These are phyloP conservation scores for Umbellularia californica DNA, from an alignment of 164 flowering plant genomes.

Conservation along the genomic window DNA sequence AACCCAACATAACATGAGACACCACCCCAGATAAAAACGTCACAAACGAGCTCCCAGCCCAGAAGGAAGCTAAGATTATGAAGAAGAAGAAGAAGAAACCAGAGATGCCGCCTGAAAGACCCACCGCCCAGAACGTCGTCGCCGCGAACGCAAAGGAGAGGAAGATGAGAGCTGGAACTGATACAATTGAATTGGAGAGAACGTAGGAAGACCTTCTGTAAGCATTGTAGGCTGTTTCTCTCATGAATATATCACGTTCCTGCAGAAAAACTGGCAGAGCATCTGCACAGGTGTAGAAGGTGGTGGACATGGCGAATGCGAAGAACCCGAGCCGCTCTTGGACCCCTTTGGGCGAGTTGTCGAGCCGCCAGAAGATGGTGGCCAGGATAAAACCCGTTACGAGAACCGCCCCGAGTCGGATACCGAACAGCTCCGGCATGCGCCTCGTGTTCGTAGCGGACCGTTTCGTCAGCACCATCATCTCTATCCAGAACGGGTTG, in stretches of 20 bases:
- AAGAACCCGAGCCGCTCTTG: conserved; percentile 86
- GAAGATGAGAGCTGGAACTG: conserved; percentile 58
- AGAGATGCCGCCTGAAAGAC: conserved; percentile 64
- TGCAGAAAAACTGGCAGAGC: conserved; percentile 88
- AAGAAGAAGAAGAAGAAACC: conserved; percentile 75
- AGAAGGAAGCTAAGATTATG: conserved; percentile 63
- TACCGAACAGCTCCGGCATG: conserved; percentile 72
- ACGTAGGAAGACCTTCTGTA: conserved; percentile 90
- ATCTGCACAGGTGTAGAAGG: conserved; percentile 93
- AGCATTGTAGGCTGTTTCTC: conserved; percentile 93
- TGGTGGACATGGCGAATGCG: conserved; percentile 98
- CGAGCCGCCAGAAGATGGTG: conserved; percentile 77
- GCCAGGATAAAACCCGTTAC: conserved; percentile 85
- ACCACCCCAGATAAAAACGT: conserved; percentile 86
- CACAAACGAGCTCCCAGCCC: conserved; percentile 94
- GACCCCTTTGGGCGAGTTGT: conserved; percentile 73
- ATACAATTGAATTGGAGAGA: conserved; percentile 55
- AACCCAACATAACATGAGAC: conserved; percentile 80
- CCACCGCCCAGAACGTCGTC: conserved; percentile 68
- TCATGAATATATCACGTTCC: conserved; percentile 87
- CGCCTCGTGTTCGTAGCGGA: conserved; percentile 53
- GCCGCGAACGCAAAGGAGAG: conserved; percentile 66
- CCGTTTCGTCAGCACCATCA: conserved; percentile 49
- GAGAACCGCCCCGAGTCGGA: conserved; percentile 64
- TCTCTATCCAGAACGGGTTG: conserved; percentile 75